Percentiles rank a stretch among this genome's conserved stretches.
These are phyloP conservation scores for Bathelium albidoporum DNA, from an alignment of 495 filamentous ascomycete genomes.

Conservation along the genomic window DNA sequence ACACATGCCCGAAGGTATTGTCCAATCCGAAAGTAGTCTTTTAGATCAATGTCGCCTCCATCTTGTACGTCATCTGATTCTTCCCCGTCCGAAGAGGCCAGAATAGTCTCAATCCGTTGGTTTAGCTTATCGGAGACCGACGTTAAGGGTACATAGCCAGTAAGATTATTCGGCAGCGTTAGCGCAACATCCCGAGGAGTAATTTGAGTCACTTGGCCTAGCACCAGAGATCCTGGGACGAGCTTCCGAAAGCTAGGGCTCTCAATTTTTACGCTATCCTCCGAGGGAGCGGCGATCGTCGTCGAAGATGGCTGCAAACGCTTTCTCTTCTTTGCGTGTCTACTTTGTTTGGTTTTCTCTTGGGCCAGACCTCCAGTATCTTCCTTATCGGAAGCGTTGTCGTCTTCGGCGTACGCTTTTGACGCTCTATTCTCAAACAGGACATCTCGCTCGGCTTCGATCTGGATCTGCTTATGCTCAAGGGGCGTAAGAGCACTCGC, in stretches of 20 bases:
- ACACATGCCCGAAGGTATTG: conserved; percentile 86
- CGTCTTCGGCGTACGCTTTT: conserved; percentile 25
- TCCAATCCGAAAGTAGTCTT: conserved; percentile 64
- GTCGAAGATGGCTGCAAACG: conserved; percentile 24
- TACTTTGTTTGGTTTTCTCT: conserved; percentile 25
- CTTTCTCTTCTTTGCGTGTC: conserved; percentile 45
- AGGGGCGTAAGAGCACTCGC: conserved; percentile 83
- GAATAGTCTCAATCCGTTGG: conserved; percentile 52
- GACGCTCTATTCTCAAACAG: conserved; percentile 74
- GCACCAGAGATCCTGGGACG: conserved; percentile 69
- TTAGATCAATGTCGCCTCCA: conserved; percentile 54
- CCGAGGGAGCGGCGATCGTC: conserved; percentile 32
- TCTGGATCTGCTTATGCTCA: conserved; percentile 92
- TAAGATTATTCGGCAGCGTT: conserved; percentile 83
- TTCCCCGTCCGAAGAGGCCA: conserved; percentile 46
- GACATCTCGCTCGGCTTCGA: conserved; percentile 84
- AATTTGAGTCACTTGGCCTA: conserved; percentile 78
- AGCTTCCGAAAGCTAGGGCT: conserved; percentile 83
- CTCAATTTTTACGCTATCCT: conserved; percentile 63
- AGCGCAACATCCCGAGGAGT: conserved; percentile 66
- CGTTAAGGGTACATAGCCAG: conserved; percentile 83
- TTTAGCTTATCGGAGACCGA: conserved; percentile 69
- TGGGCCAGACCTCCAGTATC: conserved; percentile 44
- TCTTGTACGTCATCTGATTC: conserved; percentile 44
- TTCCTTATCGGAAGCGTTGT: conserved; percentile 34